These are phyloP conservation scores for Chenopodium suecicum DNA, from an alignment of 148 eudicot genomes.

Conservation along the genomic window DNA sequence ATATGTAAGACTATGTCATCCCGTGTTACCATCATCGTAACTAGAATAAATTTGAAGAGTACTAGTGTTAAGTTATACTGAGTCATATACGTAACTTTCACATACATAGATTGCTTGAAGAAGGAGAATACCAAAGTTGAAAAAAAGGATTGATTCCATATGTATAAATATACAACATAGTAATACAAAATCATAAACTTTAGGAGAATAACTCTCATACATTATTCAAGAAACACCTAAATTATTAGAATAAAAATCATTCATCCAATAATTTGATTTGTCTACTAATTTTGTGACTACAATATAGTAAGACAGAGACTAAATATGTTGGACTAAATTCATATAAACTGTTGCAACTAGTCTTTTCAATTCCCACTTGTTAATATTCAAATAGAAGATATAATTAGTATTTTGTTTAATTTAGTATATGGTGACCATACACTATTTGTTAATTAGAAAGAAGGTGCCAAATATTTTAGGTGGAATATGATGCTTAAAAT, in stretches of 20 bases:
- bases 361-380: constrained; percentile 13
- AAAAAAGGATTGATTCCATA: background rate
- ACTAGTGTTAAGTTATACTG: background rate
- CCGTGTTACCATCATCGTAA: too few relatives aligned
- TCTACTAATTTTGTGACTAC: constrained; percentile 8
- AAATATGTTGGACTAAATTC: constrained; percentile 15
- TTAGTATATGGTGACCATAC: constrained; percentile 13
- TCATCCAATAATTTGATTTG: background rate
- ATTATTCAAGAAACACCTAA: background rate
- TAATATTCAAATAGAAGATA: constrained; percentile 17
- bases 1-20: too few relatives aligned
- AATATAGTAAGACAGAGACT: constrained; percentile 1
- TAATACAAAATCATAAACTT: too few relatives aligned
- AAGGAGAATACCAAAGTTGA: constrained; percentile 1
- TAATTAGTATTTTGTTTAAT: constrained; percentile 5
- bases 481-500: constrained; percentile 26
- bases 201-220: too few relatives aligned
- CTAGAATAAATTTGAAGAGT: too few relatives aligned
- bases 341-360: constrained; percentile 2
- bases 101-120: background rate
- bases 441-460: constrained; percentile 16
- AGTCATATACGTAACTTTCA: background rate
- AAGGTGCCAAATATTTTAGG: constrained; percentile 24
- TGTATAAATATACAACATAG: too few relatives aligned
- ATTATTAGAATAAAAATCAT: background rate